Evolutionary conservation across 2,329 filamentous ascomycete genomes (phyloP), one percentile per base, ranked within the genome.

Genomic region (Talaromyces sp.): DNA sequence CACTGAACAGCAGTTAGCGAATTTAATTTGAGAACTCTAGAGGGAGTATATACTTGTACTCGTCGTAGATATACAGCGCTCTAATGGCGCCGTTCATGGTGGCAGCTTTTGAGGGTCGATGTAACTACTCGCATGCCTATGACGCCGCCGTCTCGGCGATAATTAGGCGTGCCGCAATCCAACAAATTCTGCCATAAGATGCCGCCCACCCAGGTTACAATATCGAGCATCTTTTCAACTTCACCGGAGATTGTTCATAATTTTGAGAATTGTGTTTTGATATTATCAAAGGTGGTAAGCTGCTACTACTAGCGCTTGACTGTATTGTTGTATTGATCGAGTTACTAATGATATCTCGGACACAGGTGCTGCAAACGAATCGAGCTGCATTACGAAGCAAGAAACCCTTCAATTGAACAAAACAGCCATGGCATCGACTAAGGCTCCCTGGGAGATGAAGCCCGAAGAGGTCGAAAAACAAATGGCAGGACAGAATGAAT

Each of bases 21-120:
- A 41, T 41, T 16, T 56, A 64, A 8, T 43, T 4, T 33, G 19
- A 35, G 52, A 65, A 58, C 33, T 22, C 33, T 3, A 9, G 16
- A 35, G 6, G 33, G n/a, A 16, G n/a, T 63, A 71, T 85, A 74
- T 82, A 96, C 93, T 93, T 92, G 81, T 93, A 88, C 83, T 97
- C 93, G 86, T 98, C 93, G 79, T 91, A 97, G 77, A 99, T 93
- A 83, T 98, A 94, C 74, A 99, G 85, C 76, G 94, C 95, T 84
- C 98, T 94, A 75, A 99, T 91, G 75, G 91, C 88, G 81, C 92
- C 88, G 82, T 86, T 91, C 90, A 93, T 94, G 76, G 79, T 88
- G 75, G 65, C 69, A 66, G 65, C 27, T 58, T n/a, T n/a, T 47
- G 45, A 45, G 39, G 49, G 52, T 54, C 41, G 49, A 54, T 52